These are phyloP conservation scores for Cardiospermum halicacabum DNA, from an alignment of 345 rosid genomes.

Conservation along the genomic window DNA sequence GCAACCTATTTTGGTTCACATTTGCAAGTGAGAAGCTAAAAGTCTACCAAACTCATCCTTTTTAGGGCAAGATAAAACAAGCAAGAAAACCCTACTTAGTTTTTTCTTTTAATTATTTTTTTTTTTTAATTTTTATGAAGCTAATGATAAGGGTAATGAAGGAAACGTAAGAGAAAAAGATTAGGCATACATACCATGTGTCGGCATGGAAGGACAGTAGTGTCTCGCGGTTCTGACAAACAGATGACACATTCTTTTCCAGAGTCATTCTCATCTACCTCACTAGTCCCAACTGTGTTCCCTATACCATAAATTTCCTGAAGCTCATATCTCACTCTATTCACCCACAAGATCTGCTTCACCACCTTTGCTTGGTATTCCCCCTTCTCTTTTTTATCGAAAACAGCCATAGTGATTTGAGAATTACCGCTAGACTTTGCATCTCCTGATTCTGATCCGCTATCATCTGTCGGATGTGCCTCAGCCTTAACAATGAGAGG, in stretches of 20 bases:
- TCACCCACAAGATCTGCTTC: conserved; percentile 52
- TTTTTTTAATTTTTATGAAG: not conserved
- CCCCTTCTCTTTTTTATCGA: conserved; percentile 38
- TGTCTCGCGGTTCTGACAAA: conserved; percentile 50
- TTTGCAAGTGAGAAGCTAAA: not conserved
- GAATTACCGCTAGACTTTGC: conserved; percentile 30
- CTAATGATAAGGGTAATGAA: not conserved
- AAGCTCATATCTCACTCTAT: conserved; percentile 39
- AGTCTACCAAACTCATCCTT: not conserved
- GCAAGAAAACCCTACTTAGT: too few relatives aligned
- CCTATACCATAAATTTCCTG: conserved; percentile 60
- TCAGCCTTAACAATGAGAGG: conserved; percentile 53
- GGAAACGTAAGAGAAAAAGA: not conserved
- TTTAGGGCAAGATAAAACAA: not conserved
- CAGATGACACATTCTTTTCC: conserved; percentile 62
- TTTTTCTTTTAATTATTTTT: too few relatives aligned
- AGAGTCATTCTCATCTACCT: conserved; percentile 35
- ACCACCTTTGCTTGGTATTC: conserved; percentile 32
- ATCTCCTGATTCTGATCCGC: conserved; percentile 25
- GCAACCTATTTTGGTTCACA: not conserved
- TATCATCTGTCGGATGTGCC: conserved; percentile 14
- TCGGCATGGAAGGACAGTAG: conserved; percentile 52
- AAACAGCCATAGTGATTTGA: conserved; percentile 42
- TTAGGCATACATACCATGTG: conserved; percentile 40
- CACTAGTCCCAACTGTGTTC: conserved; percentile 32